A percentile compares a stretch with the other conserved stretches of the same genome.
Conservation (phyloP, 441 rosid species). For the Manihot esculenta region DNA sequence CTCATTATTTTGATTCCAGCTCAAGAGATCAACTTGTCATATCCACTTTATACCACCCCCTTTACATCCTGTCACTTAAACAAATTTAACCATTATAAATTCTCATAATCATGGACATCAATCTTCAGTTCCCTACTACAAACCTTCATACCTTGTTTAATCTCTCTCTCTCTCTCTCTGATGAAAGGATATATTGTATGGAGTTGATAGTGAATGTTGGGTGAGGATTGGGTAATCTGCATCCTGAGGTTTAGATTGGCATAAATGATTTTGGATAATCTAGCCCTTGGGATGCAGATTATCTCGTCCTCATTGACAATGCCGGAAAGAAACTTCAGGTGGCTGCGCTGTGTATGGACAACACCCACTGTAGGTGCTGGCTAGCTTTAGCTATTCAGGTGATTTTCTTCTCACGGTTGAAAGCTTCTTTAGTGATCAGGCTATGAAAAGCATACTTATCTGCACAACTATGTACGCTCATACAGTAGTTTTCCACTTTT, state of each 20-base stretch:
- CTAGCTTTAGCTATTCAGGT: not conserved
- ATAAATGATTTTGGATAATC: slow-evolving; percentile 20
- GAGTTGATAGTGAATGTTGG: slow-evolving; percentile 29
- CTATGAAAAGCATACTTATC: too few relatives aligned
- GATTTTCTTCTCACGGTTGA: not conserved
- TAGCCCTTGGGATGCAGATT: slow-evolving; percentile 81
- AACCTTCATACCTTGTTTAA: not conserved
- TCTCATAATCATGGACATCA: slow-evolving; percentile 31
- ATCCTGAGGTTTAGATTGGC: slow-evolving; percentile 89
- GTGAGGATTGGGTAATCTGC: slow-evolving; percentile 87
- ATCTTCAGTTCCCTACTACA: not conserved
- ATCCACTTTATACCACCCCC: slow-evolving; percentile 31
- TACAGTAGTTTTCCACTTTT: too few relatives aligned
- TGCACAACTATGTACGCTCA: too few relatives aligned
- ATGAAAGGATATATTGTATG: not conserved
- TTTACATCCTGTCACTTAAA: too few relatives aligned
- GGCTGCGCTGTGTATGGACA: not conserved
- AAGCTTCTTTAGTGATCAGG: too few relatives aligned
- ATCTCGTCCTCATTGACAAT: slow-evolving; percentile 63
- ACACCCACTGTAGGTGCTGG: not conserved
- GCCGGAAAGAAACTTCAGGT: not conserved
- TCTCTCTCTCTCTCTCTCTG: not conserved
- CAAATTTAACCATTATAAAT: slow-evolving; percentile 53
- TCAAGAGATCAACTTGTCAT: slow-evolving; percentile 34
- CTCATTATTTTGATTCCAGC: slow-evolving; percentile 33